Conservation (phyloP, 73 alveolate species). For the Paramecium sexaurelia region DNA sequence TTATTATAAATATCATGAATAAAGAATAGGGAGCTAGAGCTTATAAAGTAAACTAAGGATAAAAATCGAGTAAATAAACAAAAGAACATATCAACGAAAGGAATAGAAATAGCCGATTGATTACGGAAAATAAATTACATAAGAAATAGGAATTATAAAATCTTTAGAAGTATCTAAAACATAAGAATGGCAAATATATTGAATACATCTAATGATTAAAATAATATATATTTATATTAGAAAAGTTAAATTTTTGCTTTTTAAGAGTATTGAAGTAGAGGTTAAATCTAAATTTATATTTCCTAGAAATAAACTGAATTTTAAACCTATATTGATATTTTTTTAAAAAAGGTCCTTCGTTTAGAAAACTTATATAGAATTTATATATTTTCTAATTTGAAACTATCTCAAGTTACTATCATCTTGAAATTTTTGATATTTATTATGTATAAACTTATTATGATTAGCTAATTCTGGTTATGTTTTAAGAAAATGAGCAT, state of each 20-base stretch:
- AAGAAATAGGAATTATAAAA: neutral
- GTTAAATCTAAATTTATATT: too few relatives aligned
- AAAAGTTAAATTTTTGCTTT: too few relatives aligned
- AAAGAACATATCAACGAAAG: neutral
- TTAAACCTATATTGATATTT: too few relatives aligned
- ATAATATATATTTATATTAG: neutral
- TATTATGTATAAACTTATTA: neutral
- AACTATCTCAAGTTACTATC: too few relatives aligned
- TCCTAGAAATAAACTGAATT: too few relatives aligned
- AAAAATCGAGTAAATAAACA: neutral
- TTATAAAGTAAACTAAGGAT: neutral
- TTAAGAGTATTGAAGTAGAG: too few relatives aligned
- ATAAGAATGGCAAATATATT: neutral
- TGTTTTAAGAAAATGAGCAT: neutral
- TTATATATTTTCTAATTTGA: too few relatives aligned
- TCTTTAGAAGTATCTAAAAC: neutral
- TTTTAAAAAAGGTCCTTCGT: too few relatives aligned
- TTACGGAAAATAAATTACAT: neutral
- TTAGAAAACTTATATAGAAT: neutral
- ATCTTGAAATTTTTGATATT: too few relatives aligned
- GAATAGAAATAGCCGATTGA: neutral
- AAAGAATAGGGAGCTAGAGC: neutral
- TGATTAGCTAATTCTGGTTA: neutral
- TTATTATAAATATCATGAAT: neutral
- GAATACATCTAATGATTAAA: neutral